phyloP scores from a whole-genome alignment of 1,284 basidiomycete species.

The Ustilago shanxiensis region DNA sequence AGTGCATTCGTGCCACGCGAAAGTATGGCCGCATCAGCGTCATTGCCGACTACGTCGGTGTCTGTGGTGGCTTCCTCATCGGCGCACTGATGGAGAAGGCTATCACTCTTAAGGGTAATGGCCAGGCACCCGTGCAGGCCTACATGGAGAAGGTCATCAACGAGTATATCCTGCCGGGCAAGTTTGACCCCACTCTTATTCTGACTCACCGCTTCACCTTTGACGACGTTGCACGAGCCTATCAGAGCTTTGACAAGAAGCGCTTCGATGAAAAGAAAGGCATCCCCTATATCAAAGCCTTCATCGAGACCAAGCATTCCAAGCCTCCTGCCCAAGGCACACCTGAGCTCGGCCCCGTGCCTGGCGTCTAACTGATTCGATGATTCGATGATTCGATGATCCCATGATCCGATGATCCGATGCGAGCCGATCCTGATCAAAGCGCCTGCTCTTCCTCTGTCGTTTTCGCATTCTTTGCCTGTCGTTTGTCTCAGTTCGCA shows the following conservation, averaged over 20 bases:
- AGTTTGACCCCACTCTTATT: constrained; percentile 79
- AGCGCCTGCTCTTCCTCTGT: neutral
- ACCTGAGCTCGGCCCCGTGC: constrained; percentile 43
- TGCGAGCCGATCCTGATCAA: neutral
- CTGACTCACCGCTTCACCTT: constrained; percentile 69
- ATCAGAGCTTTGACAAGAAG: constrained; percentile 54
- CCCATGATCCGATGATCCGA: too few species aligned
- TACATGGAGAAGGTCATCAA: constrained; percentile 77
- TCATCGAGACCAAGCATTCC: constrained; percentile 63
- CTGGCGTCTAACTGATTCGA: constrained; percentile 15
- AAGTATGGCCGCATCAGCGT: constrained; percentile 71
- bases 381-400: neutral
- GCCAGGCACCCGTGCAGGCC: constrained; percentile 77
- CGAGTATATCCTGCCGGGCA: constrained; percentile 75
- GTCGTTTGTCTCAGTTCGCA: neutral
- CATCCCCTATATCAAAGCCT: constrained; percentile 55
- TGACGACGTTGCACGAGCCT: constrained; percentile 59
- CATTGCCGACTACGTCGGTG: constrained; percentile 49
- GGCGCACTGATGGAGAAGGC: constrained; percentile 83
- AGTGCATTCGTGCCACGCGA: constrained; percentile 77
- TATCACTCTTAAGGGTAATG: constrained; percentile 52
- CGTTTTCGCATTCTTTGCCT: neutral
- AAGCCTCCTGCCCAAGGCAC: constrained; percentile 45
- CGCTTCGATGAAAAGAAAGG: constrained; percentile 41
- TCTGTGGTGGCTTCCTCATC: constrained; percentile 77